Evolutionary conservation across 139 green algal genomes (phyloP), one percentile per base, ranked within the genome.

Genomic region (Auxenochlorella pyrenoidosa): DNA sequence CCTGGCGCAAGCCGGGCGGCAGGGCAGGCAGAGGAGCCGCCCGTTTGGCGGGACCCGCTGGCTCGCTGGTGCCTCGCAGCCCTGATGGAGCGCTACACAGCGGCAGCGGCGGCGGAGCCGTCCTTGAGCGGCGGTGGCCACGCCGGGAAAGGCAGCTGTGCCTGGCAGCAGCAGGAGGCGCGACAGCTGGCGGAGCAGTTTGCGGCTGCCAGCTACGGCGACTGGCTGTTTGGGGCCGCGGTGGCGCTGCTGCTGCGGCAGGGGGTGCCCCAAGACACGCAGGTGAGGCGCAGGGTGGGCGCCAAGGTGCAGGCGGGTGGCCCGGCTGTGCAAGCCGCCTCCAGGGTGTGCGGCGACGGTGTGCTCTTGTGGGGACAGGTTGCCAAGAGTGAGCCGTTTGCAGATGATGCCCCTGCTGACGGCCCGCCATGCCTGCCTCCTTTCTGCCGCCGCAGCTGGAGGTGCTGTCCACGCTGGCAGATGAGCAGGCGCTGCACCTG

Each of bases 401-500:
- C n/a, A n/a, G n/a, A 10, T 54, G 60, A n/a, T 75, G 68, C 5
- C 32, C 13, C 44, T 82, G 75, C 30, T 82, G 21, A n/a, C n/a
- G n/a, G n/a, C n/a, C 30, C 34, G 38, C 36, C 22, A 60, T 8
- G 12, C 28, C 4, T 66, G 43, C 76, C 10, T 68, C 26, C 2
- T 8, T 21, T 58, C 30, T 47, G 32, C n/a, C 66, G 47, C 34
- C 66, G 86, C 92, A 94, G 91, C 89, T 91, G 70, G 92, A 92
- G 44, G 54, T 83, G 60, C 85, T 88, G 85, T 44, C 34, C 0
- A 80, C 47, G 5, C 70, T 93, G 73, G 80, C n/a, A 38, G 79
- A 92, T 5, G 87, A 92, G 30, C 78, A 84, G 24, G 82, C 88
- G 24, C 86, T 94, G 84, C 92, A 93, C 84, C 88, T 95, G 88